A percentile compares a stretch with the other conserved stretches of the same genome.
These are phyloP conservation scores for Trichoderma parareesei DNA, from an alignment of 495 filamentous ascomycete species.

Conservation along the genomic window DNA sequence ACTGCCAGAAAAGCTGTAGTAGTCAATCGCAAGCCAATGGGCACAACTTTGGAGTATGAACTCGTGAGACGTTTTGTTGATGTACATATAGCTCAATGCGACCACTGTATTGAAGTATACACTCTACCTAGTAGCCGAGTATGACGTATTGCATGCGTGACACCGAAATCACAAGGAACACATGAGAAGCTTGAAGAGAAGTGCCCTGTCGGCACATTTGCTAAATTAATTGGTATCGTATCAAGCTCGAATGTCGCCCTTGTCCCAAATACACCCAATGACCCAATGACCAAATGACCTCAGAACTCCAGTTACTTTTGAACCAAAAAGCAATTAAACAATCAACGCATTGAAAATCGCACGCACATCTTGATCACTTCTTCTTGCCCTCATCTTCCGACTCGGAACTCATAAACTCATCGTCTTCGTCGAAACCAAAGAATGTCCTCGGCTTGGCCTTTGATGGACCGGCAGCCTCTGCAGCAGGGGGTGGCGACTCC, in stretches of 20 bases:
- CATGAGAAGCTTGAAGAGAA: background rate
- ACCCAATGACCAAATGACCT: too few species aligned
- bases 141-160: background rate
- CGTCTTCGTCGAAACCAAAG: constrained; percentile 84
- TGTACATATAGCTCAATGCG: background rate
- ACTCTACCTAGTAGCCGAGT: background rate
- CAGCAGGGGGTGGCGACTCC: constrained; percentile 26
- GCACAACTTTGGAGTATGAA: background rate
- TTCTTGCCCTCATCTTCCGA: constrained; percentile 46
- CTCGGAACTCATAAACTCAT: constrained; percentile 78
- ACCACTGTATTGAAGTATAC: too few species aligned
- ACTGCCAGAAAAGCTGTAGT: background rate
- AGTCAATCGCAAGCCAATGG: constrained; percentile 1
- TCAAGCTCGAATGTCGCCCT: background rate
- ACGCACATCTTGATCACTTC: background rate
- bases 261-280: background rate
- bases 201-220: background rate
- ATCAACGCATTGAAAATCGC: background rate
- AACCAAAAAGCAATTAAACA: background rate
- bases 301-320: background rate
- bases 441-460: constrained; percentile 46
- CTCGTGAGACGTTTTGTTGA: background rate
- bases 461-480: constrained; percentile 18
- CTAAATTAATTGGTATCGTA: background rate
- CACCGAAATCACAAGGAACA: background rate